These are phyloP conservation scores for Diaporthe longicolla DNA, from an alignment of 2,329 filamentous ascomycete genomes.

Conservation along the genomic window DNA sequence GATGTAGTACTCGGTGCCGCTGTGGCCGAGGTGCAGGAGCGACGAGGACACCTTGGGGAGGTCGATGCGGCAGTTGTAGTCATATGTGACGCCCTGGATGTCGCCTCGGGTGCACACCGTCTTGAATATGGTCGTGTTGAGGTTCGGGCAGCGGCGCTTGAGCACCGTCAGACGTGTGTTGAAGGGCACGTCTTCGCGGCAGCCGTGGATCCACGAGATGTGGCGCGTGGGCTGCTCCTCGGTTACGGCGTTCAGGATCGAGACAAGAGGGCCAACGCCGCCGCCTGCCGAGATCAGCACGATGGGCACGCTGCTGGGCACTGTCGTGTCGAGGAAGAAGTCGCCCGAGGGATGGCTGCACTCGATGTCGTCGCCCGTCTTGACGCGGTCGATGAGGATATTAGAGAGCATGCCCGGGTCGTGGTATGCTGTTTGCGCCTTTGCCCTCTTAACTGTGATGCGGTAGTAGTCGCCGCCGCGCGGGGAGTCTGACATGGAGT, in stretches of 20 bases:
- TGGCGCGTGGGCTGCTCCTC: slow-evolving; percentile 58
- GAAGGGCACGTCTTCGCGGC: slow-evolving; percentile 64
- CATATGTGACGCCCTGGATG: slow-evolving; percentile 56
- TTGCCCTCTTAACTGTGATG: slow-evolving; percentile 76
- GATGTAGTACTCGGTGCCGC: slow-evolving; percentile 61
- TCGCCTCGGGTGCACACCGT: slow-evolving; percentile 60
- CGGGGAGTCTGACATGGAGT: slow-evolving; percentile 76
- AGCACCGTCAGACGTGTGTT: slow-evolving; percentile 62
- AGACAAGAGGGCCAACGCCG: slow-evolving; percentile 68
- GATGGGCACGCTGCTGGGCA: slow-evolving; percentile 57
- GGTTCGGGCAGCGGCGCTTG: slow-evolving; percentile 49
- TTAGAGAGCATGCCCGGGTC: slow-evolving; percentile 76
- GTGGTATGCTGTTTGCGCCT: slow-evolving; percentile 59
- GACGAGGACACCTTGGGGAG: slow-evolving; percentile 55
- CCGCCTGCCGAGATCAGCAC: slow-evolving; percentile 71
- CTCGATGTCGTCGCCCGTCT: slow-evolving; percentile 71
- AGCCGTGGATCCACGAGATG: slow-evolving; percentile 69
- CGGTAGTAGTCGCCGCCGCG: slow-evolving; percentile 69
- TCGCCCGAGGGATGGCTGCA: slow-evolving; percentile 74
- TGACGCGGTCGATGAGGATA: slow-evolving; percentile 71
- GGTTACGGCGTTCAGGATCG: slow-evolving; percentile 67
- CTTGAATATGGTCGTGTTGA: slow-evolving; percentile 60
- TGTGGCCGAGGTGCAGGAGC: slow-evolving; percentile 58
- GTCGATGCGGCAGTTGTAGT: slow-evolving; percentile 57
- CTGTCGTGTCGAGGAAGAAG: slow-evolving; percentile 63